Conservation (phyloP, 208 protist genomes). For the Spongospora subterranea region DNA sequence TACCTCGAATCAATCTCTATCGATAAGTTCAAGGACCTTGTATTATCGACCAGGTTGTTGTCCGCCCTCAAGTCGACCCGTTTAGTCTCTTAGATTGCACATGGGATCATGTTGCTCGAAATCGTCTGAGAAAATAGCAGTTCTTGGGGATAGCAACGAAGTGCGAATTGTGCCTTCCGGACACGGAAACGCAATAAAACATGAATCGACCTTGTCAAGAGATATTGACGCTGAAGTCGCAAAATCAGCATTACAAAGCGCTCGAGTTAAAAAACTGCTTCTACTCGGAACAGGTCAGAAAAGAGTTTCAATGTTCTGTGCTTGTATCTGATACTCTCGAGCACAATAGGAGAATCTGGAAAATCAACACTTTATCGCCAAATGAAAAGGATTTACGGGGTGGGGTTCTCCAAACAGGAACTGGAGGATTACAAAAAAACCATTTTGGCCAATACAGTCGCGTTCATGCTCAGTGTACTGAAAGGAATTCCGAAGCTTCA, state of each 20-base stretch:
- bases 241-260: conserved; percentile 55
- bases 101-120: too few species aligned
- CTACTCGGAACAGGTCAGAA: conserved; percentile 65
- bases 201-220: too few species aligned
- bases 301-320: not conserved
- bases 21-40: too few species aligned
- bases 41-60: too few species aligned
- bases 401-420: conserved; percentile 58
- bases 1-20: too few species aligned
- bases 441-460: not conserved
- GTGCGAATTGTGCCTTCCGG: too few species aligned
- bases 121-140: too few species aligned
- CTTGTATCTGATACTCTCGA: conserved; percentile 3
- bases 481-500: not conserved
- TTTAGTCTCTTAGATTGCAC: too few species aligned
- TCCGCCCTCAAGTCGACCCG: too few species aligned
- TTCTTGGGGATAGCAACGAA: too few species aligned
- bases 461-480: not conserved
- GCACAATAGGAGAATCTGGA: conserved; percentile 75
- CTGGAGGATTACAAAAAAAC: not conserved
- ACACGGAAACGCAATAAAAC: too few species aligned
- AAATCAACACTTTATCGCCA: conserved; percentile 82
- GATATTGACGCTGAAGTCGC: conserved; percentile 54
- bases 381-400: conserved; percentile 73
- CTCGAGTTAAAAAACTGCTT: conserved; percentile 67